Conservation (phyloP, 306 rosid genomes). For the Lithocarpus polystachyus region DNA sequence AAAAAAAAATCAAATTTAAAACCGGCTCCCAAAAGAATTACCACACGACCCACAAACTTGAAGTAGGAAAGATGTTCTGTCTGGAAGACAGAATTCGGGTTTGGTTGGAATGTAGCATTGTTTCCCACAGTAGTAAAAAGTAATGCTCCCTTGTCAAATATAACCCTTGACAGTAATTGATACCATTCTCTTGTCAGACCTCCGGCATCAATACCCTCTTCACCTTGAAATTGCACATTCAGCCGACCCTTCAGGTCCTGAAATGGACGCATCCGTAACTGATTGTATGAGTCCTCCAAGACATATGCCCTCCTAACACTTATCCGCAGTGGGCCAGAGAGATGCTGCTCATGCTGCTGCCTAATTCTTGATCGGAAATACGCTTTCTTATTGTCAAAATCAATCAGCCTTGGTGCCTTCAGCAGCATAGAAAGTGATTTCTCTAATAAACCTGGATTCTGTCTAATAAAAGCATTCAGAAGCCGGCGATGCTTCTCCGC, state of each 20-base stretch:
- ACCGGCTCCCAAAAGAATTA: conserved; percentile 30
- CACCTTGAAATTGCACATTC: conserved; percentile 98
- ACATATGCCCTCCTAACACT: conserved; percentile 95
- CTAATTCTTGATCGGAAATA: conserved; percentile 96
- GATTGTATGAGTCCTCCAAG: conserved; percentile 96
- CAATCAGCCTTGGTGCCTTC: conserved; percentile 93
- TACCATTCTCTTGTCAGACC: conserved; percentile 99
- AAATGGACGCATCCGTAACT: conserved; percentile 90
- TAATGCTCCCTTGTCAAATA: conserved; percentile 96
- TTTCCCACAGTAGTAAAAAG: conserved; percentile 96
- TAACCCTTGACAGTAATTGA: conserved; percentile 89
- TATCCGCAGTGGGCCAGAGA: conserved; percentile 81
- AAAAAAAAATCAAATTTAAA: not conserved
- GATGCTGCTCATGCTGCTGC: conserved; percentile 93
- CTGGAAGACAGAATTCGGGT: conserved; percentile 95
- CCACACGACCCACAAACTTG: conserved; percentile 99
- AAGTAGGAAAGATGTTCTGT: conserved; percentile 99
- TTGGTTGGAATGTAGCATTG: conserved; percentile 96
- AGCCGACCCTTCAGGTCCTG: conserved; percentile 86
- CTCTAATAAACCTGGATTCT: conserved; percentile 91
- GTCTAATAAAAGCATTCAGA: conserved; percentile 90
- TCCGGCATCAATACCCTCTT: conserved; percentile 99
- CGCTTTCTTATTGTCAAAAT: conserved; percentile 94
- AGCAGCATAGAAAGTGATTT: conserved; percentile 96
- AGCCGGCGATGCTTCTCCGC: conserved; percentile 98